Conservation (phyloP, 192 early-diverging fungal species). For the Entomortierella lignicola region DNA sequence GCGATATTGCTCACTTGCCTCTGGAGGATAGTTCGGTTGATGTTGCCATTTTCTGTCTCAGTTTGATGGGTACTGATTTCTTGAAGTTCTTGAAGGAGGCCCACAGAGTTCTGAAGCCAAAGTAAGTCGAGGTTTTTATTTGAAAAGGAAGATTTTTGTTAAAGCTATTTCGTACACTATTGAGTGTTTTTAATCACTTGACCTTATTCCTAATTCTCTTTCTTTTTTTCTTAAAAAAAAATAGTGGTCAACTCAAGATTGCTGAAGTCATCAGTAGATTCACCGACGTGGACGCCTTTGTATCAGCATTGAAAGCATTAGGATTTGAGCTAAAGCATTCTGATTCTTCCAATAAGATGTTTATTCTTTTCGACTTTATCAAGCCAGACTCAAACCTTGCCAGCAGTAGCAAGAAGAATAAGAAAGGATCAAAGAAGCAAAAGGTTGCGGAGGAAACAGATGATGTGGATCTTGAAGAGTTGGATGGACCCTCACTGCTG, state of each 20-base stretch:
- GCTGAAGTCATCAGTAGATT: slow-evolving; percentile 96
- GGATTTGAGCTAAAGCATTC: slow-evolving; percentile 81
- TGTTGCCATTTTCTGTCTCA: slow-evolving; percentile 90
- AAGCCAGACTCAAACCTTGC: slow-evolving; percentile 57
- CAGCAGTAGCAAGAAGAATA: slow-evolving; percentile 43
- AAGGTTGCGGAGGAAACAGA: slow-evolving; percentile 46
- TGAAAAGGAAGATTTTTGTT: too few relatives aligned
- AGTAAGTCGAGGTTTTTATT: slow-evolving; percentile 57
- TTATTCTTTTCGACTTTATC: slow-evolving; percentile 88
- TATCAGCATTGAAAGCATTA: slow-evolving; percentile 71
- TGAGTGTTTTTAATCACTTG: too few relatives aligned
- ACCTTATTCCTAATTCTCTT: background rate
- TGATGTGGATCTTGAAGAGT: slow-evolving; percentile 25
- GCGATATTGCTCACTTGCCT: slow-evolving; percentile 93
- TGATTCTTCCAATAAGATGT: slow-evolving; percentile 94
- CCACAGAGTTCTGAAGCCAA: slow-evolving; percentile 81
- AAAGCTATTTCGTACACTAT: too few relatives aligned
- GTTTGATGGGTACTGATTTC: slow-evolving; percentile 98
- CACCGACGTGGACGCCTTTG: slow-evolving; percentile 81
- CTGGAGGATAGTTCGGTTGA: slow-evolving; percentile 75
- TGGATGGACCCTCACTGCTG: slow-evolving; percentile 60
- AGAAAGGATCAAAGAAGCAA: slow-evolving; percentile 62
- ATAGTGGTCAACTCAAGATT: slow-evolving; percentile 89
- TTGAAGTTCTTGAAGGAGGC: slow-evolving; percentile 92
- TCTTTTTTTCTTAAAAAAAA: slow-evolving; percentile 1